A percentile compares a stretch with the other conserved stretches of the same genome.
Conservation (phyloP, 345 rosid species). For the Eucalyptus tenuipes region DNA sequence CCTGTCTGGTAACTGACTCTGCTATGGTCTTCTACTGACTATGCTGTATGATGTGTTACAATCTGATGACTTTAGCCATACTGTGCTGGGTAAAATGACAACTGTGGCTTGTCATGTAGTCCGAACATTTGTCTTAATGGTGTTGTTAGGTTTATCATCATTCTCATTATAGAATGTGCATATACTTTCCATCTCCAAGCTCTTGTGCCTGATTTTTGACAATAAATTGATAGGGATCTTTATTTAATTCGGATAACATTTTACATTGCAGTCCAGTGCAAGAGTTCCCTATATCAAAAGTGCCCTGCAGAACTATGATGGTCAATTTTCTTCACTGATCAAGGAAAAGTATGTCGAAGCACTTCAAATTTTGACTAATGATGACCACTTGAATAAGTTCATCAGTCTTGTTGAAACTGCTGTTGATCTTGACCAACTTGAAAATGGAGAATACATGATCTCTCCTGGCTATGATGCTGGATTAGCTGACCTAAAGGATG, state of each 20-base stretch:
- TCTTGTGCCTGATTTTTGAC: neutral
- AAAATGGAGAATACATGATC: slow-evolving; percentile 94
- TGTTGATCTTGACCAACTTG: slow-evolving; percentile 91
- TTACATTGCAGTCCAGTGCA: slow-evolving; percentile 61
- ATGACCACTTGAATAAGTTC: slow-evolving; percentile 72
- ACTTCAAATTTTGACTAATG: slow-evolving; percentile 43
- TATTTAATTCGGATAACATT: neutral
- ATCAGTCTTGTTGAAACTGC: slow-evolving; percentile 77
- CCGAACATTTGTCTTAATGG: neutral
- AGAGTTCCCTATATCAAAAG: slow-evolving; percentile 77
- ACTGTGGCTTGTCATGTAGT: neutral
- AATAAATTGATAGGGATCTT: neutral
- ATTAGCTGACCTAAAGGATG: slow-evolving; percentile 55
- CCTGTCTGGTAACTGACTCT: neutral
- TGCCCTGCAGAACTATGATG: slow-evolving; percentile 53
- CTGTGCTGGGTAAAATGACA: neutral
- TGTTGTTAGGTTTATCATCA: neutral
- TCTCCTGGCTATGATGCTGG: slow-evolving; percentile 74
- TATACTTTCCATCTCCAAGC: neutral
- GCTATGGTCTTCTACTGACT: neutral
- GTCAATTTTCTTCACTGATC: slow-evolving; percentile 56
- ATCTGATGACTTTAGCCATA: neutral
- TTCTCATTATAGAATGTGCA: neutral
- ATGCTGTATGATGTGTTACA: neutral
- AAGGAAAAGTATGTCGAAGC: slow-evolving; percentile 51